These are phyloP conservation scores for Mycena pura DNA, from an alignment of 768 basidiomycete species.

Conservation along the genomic window DNA sequence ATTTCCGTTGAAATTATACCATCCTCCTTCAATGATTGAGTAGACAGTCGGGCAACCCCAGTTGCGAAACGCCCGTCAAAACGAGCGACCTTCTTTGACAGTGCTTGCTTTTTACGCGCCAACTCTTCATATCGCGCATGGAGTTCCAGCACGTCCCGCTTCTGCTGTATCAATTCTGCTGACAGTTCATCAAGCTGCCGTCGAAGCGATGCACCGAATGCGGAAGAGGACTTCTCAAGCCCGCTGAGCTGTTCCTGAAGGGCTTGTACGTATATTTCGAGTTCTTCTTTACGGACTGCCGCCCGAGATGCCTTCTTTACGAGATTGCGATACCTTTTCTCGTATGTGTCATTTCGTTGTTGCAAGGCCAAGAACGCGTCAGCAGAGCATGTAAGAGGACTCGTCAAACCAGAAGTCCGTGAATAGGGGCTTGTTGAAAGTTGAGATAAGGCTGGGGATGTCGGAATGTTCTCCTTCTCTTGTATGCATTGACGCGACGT, in stretches of 20 bases:
- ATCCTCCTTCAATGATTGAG: constrained; percentile 3
- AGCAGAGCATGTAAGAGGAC: background rate
- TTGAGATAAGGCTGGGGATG: background rate
- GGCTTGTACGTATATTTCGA: background rate
- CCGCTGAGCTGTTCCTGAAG: background rate
- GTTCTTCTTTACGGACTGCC: background rate
- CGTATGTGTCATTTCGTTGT: background rate
- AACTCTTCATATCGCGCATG: background rate
- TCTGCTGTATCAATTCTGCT: background rate
- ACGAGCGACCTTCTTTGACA: background rate
- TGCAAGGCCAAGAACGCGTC: background rate
- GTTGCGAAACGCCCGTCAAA: background rate
- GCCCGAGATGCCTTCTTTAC: background rate
- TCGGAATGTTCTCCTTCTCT: background rate
- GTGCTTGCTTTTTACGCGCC: background rate
- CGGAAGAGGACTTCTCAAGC: background rate
- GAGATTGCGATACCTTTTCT: constrained; percentile 1
- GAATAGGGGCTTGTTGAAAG: background rate
- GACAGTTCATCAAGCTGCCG: background rate
- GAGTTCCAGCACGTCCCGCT: background rate
- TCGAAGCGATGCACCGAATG: background rate
- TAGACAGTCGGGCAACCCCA: background rate
- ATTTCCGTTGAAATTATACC: constrained; percentile 4
- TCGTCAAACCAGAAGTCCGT: background rate
- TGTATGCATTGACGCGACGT: background rate